phyloP scores from a whole-genome alignment of 78 protist species.

The Monosiga brevicollis region DNA sequence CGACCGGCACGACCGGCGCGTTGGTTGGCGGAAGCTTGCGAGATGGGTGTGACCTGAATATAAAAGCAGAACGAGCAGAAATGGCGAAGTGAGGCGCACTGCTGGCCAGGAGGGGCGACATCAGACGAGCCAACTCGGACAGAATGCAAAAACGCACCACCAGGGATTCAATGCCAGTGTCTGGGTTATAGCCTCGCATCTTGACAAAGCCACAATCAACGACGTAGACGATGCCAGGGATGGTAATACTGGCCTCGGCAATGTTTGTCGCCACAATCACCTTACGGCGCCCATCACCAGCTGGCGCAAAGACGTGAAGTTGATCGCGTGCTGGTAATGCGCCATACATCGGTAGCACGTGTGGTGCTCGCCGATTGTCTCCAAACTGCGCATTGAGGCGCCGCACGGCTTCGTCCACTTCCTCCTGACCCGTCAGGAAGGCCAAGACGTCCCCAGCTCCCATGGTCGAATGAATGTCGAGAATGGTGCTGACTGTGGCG shows the following conservation, averaged over 20 bases:
- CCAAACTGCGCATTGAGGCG: not conserved
- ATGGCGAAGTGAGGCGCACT: not conserved
- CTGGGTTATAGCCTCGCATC: slow-evolving; percentile 51
- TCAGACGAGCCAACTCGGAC: not conserved
- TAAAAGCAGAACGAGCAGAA: not conserved
- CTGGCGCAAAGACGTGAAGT: slow-evolving; percentile 30
- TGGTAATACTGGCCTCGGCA: slow-evolving; percentile 91
- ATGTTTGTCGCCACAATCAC: slow-evolving; percentile 87
- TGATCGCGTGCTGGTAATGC: slow-evolving; percentile 82
- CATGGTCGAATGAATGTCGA: slow-evolving; percentile 56
- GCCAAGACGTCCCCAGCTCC: slow-evolving; percentile 80
- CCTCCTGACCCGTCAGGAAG: slow-evolving; percentile 76
- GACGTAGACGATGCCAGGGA: slow-evolving; percentile 77
- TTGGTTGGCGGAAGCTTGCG: slow-evolving; percentile 72
- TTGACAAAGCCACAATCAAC: slow-evolving; percentile 88
- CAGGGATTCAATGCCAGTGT: slow-evolving; percentile 76
- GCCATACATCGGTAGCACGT: slow-evolving; percentile 84
- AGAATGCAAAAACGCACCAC: slow-evolving; percentile 8
- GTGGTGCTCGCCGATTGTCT: slow-evolving; percentile 51
- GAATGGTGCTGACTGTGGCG: slow-evolving; percentile 26
- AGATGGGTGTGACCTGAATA: slow-evolving; percentile 1
- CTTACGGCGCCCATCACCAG: slow-evolving; percentile 51
- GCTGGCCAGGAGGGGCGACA: slow-evolving; percentile 37
- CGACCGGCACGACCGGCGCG: slow-evolving; percentile 94
- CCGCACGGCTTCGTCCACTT: slow-evolving; percentile 33